Base-by-base conservation (phyloP, 2,329 filamentous ascomycete species). In the Microthyrium microscopicum region DNA sequence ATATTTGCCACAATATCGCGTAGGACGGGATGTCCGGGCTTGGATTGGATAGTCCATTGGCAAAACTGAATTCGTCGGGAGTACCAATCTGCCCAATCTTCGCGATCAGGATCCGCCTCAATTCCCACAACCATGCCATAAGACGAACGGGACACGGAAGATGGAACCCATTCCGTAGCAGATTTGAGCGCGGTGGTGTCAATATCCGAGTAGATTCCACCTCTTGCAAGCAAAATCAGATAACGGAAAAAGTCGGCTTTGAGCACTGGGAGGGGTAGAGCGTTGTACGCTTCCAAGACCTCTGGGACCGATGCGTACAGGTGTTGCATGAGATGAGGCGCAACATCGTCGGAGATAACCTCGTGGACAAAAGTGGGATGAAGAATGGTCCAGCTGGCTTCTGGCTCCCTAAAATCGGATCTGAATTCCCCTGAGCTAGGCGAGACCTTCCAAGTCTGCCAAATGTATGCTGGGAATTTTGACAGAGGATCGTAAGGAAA, bases 11-110 rank as follows among this genome's bases (percentile, higher is more conserved):
- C 83, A 39, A 93, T 71, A 40, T 94, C 82, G 40, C 85, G 73
- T 38, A 98, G 67, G 9, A 93, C 73, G 0, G 89, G 89, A 52
- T 98, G 89, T 8, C 89, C 89, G 0, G 87, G 79, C 56, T 98
- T 98, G 37, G 80, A 64, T 56, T 95, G 87, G 41, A 98, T 94
- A 1, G 89, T 98, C 89, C 89, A 98, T 55, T 98, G 89, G 58
- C 89, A 98, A 57, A 98, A 95, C 53, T 95, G 89, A 40, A 98
- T 85, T 41, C 87, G 73, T 39, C 89, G 78, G 41, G 83, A 89
- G 62, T 95, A 98, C 89, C 87, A 95, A 1, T 93, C 64, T 22
- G 73, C 68, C 89, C 89, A 98, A 53, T 98, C 89, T 3, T 72
- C 70, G 30, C 89, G 73, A 54, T 95, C 84, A 1, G 89, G 84